These are phyloP conservation scores for Suillus occidentalis DNA, from an alignment of 768 basidiomycete species.

Conservation along the genomic window DNA sequence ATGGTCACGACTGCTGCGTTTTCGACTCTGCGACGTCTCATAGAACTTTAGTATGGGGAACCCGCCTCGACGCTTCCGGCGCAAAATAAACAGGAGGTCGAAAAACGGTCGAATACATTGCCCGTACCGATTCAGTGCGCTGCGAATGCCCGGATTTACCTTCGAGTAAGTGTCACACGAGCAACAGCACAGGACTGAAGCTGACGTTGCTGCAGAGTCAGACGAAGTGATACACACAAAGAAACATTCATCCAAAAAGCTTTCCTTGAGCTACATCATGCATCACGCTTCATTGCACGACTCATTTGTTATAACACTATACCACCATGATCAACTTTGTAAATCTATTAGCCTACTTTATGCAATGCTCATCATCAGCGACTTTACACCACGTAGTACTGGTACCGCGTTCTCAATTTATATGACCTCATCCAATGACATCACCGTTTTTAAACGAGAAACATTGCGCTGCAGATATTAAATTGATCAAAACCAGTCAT, in stretches of 20 bases:
- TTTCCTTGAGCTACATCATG: not conserved
- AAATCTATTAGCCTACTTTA: not conserved
- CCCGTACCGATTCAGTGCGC: not conserved
- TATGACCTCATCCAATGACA: not conserved
- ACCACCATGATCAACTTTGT: not conserved
- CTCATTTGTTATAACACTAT: not conserved
- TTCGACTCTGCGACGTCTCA: not conserved
- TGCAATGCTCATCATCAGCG: not conserved
- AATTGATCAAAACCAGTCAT: not conserved
- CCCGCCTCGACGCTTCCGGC: not conserved
- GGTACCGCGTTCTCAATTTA: not conserved
- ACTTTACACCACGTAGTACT: not conserved
- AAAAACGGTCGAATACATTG: not conserved
- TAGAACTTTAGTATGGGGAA: not conserved
- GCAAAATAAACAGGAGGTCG: not conserved
- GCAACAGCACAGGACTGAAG: not conserved
- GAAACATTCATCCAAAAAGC: not conserved
- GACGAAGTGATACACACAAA: not conserved
- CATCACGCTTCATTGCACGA: not conserved
- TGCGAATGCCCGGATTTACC: not conserved
- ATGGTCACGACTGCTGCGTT: not conserved
- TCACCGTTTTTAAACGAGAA: not conserved
- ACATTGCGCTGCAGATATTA: not conserved
- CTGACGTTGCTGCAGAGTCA: not conserved
- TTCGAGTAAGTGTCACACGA: not conserved